Percentiles rank a stretch among this genome's conserved stretches.
phyloP scores from a whole-genome alignment of 2,329 filamentous ascomycete species.

The Fusarium sp. region DNA sequence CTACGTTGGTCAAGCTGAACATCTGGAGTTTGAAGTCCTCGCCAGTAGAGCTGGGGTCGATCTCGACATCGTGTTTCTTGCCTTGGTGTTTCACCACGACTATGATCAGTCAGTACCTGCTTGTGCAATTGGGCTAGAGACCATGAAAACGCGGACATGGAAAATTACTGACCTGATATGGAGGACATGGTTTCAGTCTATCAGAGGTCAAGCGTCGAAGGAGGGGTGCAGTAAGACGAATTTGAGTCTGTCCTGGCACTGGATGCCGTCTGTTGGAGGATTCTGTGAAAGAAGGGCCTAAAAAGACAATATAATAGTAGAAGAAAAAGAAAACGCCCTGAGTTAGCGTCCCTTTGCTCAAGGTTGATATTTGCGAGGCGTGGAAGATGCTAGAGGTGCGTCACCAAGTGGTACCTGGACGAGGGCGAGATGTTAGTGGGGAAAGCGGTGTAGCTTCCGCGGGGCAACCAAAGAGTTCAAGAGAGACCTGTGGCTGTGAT shows the following conservation, averaged over 20 bases:
- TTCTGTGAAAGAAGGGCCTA: neutral
- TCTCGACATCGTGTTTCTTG: conserved; percentile 93
- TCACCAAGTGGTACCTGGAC: conserved; percentile 48
- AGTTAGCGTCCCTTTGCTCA: neutral
- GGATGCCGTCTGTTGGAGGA: neutral
- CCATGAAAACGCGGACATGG: neutral
- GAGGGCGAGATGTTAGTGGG: conserved; percentile 35
- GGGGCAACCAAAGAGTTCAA: conserved; percentile 3
- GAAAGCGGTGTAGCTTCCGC: conserved; percentile 41
- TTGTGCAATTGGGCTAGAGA: neutral
- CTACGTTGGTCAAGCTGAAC: conserved; percentile 93
- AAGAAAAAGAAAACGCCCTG: neutral
- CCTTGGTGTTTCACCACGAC: conserved; percentile 95
- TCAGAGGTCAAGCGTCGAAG: conserved; percentile 18
- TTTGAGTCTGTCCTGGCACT: neutral
- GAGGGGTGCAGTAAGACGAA: neutral
- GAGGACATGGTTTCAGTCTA: conserved; percentile 58
- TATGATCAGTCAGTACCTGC: conserved; percentile 49
- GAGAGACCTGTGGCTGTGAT: conserved; percentile 17
- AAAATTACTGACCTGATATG: conserved; percentile 59
- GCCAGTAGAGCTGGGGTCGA: conserved; percentile 84
- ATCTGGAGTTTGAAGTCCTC: conserved; percentile 96
- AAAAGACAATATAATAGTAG: neutral
- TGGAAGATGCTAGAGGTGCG: conserved; percentile 40
- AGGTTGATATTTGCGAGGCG: conserved; percentile 5